Evolutionary conservation across 371 early-diverging fungal genomes (phyloP).

Genomic region (Coemansia sp.): DNA sequence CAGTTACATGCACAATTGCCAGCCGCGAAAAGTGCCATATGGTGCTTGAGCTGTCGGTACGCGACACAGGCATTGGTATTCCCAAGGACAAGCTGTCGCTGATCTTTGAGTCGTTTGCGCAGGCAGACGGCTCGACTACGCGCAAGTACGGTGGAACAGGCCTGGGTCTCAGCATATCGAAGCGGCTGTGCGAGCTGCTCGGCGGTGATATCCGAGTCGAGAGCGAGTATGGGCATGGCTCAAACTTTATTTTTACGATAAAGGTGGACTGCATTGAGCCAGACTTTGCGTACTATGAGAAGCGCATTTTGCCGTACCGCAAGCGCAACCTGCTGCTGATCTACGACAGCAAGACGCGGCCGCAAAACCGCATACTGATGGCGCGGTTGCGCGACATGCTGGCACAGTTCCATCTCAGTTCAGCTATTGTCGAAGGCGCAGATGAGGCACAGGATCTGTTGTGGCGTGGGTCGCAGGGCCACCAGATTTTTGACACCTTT

Average conservation of each 20-base stretch:
- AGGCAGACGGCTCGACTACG: slow-evolving; percentile 79
- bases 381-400: slow-evolving; percentile 30
- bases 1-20: slow-evolving; percentile 43
- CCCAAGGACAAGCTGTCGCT: slow-evolving; percentile 66
- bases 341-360: slow-evolving; percentile 22
- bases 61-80: slow-evolving; percentile 88
- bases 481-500: slow-evolving; percentile 40
- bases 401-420: slow-evolving; percentile 31
- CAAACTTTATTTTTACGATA: slow-evolving; percentile 72
- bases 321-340: slow-evolving; percentile 44
- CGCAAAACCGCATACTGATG: slow-evolving; percentile 16
- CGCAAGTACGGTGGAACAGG: slow-evolving; percentile 85
- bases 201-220: slow-evolving; percentile 79
- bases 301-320: slow-evolving; percentile 44
- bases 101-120: slow-evolving; percentile 81
- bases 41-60: slow-evolving; percentile 66
- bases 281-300: slow-evolving; percentile 31
- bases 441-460: slow-evolving; percentile 27
- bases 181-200: slow-evolving; percentile 72
- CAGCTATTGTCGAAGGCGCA: slow-evolving; percentile 22
- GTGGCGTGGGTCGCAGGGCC: slow-evolving; percentile 39
- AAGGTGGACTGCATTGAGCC: slow-evolving; percentile 48
- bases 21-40: slow-evolving; percentile 52
- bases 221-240: slow-evolving; percentile 67
- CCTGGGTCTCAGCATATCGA: slow-evolving; percentile 79